These are phyloP conservation scores for Climacium dendroides DNA, from an alignment of 225 moss, liverwort and hornwort genomes.

Conservation along the genomic window DNA sequence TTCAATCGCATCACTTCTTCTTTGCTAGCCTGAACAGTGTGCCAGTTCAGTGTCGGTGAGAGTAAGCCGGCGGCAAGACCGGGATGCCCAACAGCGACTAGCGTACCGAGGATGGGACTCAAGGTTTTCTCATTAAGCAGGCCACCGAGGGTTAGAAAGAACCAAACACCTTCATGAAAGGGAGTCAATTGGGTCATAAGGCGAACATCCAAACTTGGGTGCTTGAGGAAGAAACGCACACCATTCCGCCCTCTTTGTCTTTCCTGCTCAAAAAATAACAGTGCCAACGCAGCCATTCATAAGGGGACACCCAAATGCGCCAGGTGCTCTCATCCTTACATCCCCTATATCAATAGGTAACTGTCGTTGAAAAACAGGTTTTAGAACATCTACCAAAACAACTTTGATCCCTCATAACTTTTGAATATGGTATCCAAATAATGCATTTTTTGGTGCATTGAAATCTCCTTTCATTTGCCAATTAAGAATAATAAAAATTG, in stretches of 20 bases:
- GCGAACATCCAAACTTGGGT: slow-evolving; percentile 58
- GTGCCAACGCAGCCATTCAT: background rate
- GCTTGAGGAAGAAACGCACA: slow-evolving; percentile 69
- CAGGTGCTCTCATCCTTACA: background rate
- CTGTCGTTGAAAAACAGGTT: background rate
- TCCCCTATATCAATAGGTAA: background rate
- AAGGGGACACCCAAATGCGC: background rate
- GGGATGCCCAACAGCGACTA: slow-evolving; percentile 35
- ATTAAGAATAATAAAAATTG: background rate
- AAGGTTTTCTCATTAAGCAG: slow-evolving; percentile 49
- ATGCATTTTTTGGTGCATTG: background rate
- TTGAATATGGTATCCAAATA: background rate
- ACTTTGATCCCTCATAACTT: background rate
- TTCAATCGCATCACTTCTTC: slow-evolving; percentile 50
- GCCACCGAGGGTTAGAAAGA: slow-evolving; percentile 61
- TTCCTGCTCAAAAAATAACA: slow-evolving; percentile 34
- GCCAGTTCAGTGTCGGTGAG: slow-evolving; percentile 70
- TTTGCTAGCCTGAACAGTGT: slow-evolving; percentile 70
- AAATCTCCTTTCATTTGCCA: background rate
- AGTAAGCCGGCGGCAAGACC: slow-evolving; percentile 55
- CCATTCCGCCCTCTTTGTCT: slow-evolving; percentile 73
- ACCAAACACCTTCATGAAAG: slow-evolving; percentile 64
- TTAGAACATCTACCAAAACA: background rate
- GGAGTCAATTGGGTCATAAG: slow-evolving; percentile 81
- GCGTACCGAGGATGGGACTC: slow-evolving; percentile 29